Evolutionary conservation across 2,329 filamentous ascomycete species (phyloP), one percentile per base, ranked within the genome.

Genomic region (Penicillium janthinellum): DNA sequence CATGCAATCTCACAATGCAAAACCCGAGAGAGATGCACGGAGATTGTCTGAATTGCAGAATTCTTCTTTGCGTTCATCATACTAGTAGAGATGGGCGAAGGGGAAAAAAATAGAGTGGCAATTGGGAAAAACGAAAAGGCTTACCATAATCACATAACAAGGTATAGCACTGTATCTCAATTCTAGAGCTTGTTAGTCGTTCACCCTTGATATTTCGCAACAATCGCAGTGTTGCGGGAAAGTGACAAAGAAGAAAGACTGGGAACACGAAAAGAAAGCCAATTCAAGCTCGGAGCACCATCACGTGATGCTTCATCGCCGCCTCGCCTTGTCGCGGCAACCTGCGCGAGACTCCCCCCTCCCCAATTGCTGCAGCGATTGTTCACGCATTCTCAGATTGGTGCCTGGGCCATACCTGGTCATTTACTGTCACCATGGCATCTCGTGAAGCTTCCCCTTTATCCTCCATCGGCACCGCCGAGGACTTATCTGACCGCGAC

Each of bases 391-490:
- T 47, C 34, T 54, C 47, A 45, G 14, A n/a, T 35, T 20, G 31
- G 47, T 35, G 25, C 20, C n/a, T 49, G 34, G 47, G n/a, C 28
- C 10, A 49, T 49, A 34, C 28, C 8, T 12, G 14, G 45, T 20
- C 47, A 49, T 20, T 17, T 35, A 68, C 65, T 39, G 35, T 54
- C 56, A 67, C 49, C 59, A 82, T 82, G 79, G 76, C 79, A 54
- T 68, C 66, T 31, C 56, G 67, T 41, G 80, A 86, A 72, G 83
- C 79, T 55, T 88, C 86, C 37, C 85, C 86, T 41, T 84, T 90
- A 67, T 89, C 87, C 53, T 85, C 86, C 62, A 83, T 88, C 64
- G 84, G 83, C 64, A 87, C 85, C 49, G 86, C 87, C 66, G 84
- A 86, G 60, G 84, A 88, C 72, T 81, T 31, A 7, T 31, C 81